A percentile compares a stretch with the other conserved stretches of the same genome.
These are phyloP conservation scores for Fusarium sp. DNA, from an alignment of 2,329 filamentous ascomycete species.

Conservation along the genomic window DNA sequence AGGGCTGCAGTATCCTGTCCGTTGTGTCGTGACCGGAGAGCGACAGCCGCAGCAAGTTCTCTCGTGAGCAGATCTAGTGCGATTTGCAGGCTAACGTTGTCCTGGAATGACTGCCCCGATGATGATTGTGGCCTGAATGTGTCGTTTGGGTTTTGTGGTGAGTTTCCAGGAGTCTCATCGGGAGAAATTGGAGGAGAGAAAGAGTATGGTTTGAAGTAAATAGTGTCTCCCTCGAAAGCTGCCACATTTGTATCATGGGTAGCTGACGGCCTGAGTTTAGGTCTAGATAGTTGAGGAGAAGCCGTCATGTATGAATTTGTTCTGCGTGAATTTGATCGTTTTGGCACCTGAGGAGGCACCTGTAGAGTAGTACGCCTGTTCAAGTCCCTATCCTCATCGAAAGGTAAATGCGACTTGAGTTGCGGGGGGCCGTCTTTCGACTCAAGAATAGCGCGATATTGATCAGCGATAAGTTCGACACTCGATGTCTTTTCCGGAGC, in stretches of 20 bases:
- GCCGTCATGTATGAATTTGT: slow-evolving; percentile 45
- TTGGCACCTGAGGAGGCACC: slow-evolving; percentile 29
- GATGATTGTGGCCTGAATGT: slow-evolving; percentile 34
- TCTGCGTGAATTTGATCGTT: slow-evolving; percentile 23
- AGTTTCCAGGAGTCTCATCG: slow-evolving; percentile 38
- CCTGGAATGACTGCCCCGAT: slow-evolving; percentile 41
- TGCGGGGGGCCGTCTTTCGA: slow-evolving; percentile 54
- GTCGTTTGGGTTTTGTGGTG: slow-evolving; percentile 24
- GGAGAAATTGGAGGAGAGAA: slow-evolving; percentile 56
- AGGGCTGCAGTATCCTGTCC: slow-evolving; percentile 59
- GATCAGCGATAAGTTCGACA: slow-evolving; percentile 65
- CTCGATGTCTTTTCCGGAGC: slow-evolving; percentile 56
- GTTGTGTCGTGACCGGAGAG: slow-evolving; percentile 44
- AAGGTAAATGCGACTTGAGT: slow-evolving; percentile 51
- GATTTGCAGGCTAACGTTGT: slow-evolving; percentile 64
- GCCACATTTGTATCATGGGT: slow-evolving; percentile 65
- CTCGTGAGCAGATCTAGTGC: slow-evolving; percentile 65
- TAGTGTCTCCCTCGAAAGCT: slow-evolving; percentile 62
- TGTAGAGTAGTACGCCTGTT: slow-evolving; percentile 32
- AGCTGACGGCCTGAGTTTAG: slow-evolving; percentile 51
- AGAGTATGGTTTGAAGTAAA: slow-evolving; percentile 63
- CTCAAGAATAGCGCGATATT: slow-evolving; percentile 64
- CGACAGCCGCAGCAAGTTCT: slow-evolving; percentile 63
- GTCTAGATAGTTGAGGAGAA: slow-evolving; percentile 36
- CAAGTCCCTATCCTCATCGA: slow-evolving; percentile 17